Evolutionary conservation across 2,329 filamentous ascomycete species (phyloP), one percentile per base, ranked within the genome.

Genomic region (Botrytis fragariae): DNA sequence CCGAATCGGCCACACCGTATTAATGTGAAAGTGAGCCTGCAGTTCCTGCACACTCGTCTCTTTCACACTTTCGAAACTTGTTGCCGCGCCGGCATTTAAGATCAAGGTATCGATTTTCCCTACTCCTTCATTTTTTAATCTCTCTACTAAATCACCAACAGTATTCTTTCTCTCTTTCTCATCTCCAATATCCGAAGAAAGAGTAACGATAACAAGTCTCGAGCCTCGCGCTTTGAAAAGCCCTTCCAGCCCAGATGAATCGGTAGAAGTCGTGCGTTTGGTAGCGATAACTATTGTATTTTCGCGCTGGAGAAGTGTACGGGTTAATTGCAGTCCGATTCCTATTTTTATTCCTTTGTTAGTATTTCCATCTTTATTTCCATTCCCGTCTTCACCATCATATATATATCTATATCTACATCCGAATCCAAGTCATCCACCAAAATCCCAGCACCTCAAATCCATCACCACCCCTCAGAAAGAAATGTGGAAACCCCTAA

Each of bases 51-150:
- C 44, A 7, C 44, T 20, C 18, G 18, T 45, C 44, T 45, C 44
- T 3, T 20, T 20, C 6, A 45, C 44, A 45, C 44, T 45, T 5
- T 45, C 18, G 44, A 45, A 20, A 45, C 44, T 20, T 45, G 44
- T 45, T 8, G 44, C 44, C 18, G 44, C 44, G 44, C 83, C 87
- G 0, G 87, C 86, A 75, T 88, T 88, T 45, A 85, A 83, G 69
- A 89, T 84, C 4, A 89, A 80, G 16, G 86, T 78, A 75, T 89
- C 84, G 3, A 89, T 77, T 44, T 82, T 78, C 9, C 78, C 75
- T 71, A 88, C 84, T 3, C 81, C 81, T 16, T 39, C 0, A 54
- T 8, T 20, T 20, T 29, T 12, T 25, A 67, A 54, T 20, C 45
- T 67, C 4, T 8, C 45, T 1, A 39, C 45, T 18, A 67, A 18